Conservation (phyloP, 495 filamentous ascomycete species). For the Xylaria castorea region DNA sequence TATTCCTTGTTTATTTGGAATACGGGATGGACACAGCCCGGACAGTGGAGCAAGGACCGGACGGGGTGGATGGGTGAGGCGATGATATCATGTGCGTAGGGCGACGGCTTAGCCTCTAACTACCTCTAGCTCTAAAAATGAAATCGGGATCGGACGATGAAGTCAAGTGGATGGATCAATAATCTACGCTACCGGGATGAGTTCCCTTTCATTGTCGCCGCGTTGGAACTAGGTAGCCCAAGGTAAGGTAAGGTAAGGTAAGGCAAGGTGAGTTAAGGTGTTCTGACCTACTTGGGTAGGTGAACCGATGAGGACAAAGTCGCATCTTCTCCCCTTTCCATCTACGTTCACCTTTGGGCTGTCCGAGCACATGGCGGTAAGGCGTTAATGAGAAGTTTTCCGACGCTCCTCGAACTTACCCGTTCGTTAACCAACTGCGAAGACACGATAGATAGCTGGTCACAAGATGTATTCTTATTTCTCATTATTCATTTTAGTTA, state of each 20-base stretch:
- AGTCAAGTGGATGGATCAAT: not conserved
- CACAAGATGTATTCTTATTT: not conserved
- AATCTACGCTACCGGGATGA: not conserved
- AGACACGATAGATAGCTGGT: not conserved
- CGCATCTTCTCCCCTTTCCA: not conserved
- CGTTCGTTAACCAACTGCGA: not conserved
- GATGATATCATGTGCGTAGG: conserved; percentile 13
- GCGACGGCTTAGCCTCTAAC: not conserved
- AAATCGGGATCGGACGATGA: not conserved
- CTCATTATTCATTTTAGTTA: not conserved
- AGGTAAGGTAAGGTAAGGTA: not conserved
- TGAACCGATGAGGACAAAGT: not conserved
- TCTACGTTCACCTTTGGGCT: not conserved
- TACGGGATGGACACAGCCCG: not conserved
- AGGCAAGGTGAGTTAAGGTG: not conserved
- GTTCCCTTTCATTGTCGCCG: not conserved
- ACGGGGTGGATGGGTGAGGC: not conserved
- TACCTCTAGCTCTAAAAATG: not conserved
- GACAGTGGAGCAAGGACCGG: not conserved
- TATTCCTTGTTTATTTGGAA: not conserved
- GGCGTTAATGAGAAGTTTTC: not conserved
- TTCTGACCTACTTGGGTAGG: not conserved
- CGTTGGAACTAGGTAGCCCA: not conserved
- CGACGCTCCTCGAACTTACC: not conserved
- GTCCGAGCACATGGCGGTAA: not conserved